A percentile compares a stretch with the other conserved stretches of the same genome.
Evolutionary conservation across 2,329 filamentous ascomycete genomes (phyloP).

Genomic region (Botrytis aclada): DNA sequence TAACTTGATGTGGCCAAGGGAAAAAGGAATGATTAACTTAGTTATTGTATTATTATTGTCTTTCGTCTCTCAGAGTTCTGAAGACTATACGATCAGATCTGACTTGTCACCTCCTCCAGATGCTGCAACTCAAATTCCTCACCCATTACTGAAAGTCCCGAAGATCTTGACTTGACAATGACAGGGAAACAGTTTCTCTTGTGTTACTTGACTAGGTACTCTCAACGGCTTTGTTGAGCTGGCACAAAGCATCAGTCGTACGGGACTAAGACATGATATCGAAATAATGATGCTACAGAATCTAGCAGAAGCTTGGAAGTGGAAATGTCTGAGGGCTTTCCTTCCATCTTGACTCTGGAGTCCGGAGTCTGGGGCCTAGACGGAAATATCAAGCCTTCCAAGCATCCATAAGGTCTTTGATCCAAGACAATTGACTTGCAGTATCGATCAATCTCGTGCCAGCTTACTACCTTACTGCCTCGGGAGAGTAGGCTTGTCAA

Average conservation of each 20-base stretch:
- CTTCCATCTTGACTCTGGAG: not conserved
- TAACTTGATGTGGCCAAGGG: not conserved
- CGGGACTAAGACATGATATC: slow-evolving; percentile 13
- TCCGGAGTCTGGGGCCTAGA: not conserved
- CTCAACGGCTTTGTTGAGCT: slow-evolving; percentile 16
- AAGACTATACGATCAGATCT: not conserved
- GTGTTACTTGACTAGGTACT: not conserved
- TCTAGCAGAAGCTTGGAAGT: not conserved
- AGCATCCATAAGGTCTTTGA: not conserved
- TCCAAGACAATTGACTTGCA: not conserved
- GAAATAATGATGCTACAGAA: slow-evolving; percentile 8
- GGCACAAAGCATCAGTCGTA: not conserved
- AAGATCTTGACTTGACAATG: slow-evolving; percentile 2
- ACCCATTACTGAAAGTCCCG: not conserved
- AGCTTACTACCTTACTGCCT: not conserved
- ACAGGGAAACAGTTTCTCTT: not conserved
- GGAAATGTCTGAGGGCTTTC: not conserved
- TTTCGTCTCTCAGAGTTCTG: not conserved
- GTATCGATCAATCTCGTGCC: not conserved
- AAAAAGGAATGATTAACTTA: not conserved
- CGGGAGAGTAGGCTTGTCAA: not conserved
- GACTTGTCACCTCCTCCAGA: not conserved
- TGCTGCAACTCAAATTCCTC: not conserved
- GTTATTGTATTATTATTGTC: not conserved
- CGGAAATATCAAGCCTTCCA: not conserved